Conservation (phyloP, 2,329 filamentous ascomycete species). For the Colletotrichum musae region DNA sequence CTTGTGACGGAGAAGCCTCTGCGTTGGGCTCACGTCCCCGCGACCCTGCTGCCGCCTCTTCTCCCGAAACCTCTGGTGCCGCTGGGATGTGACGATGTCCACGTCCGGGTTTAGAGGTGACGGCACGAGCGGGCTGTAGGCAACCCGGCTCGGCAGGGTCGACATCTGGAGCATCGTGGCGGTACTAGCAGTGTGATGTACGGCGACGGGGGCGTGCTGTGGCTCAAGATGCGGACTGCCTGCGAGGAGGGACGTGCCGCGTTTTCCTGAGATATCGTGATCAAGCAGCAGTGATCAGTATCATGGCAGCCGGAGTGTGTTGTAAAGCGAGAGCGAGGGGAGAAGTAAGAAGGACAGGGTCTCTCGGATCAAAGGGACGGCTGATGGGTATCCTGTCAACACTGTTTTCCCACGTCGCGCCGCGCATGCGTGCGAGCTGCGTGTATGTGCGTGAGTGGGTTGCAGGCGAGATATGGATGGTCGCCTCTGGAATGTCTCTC, state of each 20-base stretch:
- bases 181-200: not conserved
- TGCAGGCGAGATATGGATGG: constrained; percentile 27
- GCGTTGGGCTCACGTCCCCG: constrained; percentile 54
- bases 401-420: not conserved
- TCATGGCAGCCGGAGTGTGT: constrained; percentile 12
- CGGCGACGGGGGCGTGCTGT: not conserved
- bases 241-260: constrained; percentile 18
- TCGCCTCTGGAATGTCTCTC: constrained; percentile 37
- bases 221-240: not conserved
- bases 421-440: not conserved
- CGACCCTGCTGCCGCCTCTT: constrained; percentile 39
- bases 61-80: constrained; percentile 40
- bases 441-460: constrained; percentile 13
- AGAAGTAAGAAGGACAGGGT: not conserved
- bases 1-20: constrained; percentile 58
- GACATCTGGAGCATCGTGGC: constrained; percentile 34
- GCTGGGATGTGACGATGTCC: constrained; percentile 31
- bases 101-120: constrained; percentile 49
- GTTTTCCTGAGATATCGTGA: constrained; percentile 9
- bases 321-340: constrained; percentile 1
- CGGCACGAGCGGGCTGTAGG: constrained; percentile 46
- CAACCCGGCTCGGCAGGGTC: constrained; percentile 35
- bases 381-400: constrained; percentile 9
- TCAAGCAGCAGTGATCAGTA: constrained; percentile 10
- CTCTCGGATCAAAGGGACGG: constrained; percentile 14